Evolutionary conservation across 2,329 filamentous ascomycete genomes (phyloP).

Genomic region (Aspergillus pseudonomiae): DNA sequence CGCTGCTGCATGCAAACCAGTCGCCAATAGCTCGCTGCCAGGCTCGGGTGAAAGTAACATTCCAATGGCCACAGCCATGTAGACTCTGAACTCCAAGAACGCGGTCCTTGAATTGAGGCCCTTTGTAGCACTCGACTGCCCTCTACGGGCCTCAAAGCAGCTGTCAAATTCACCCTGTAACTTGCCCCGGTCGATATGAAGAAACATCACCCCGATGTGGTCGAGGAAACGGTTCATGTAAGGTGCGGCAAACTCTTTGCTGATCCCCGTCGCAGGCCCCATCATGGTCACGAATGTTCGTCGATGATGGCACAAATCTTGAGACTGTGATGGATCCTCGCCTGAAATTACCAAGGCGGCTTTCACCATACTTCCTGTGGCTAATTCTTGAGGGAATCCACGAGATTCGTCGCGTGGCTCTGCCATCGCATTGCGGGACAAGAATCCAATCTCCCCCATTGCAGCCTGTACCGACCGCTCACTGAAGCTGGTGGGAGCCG

Average conservation of each 20-base stretch:
- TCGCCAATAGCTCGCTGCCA: neutral
- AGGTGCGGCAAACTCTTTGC: neutral
- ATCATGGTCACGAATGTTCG: neutral
- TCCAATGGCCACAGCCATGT: neutral
- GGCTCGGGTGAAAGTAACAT: neutral
- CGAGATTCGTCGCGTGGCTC: slow-evolving; percentile 28
- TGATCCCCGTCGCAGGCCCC: neutral
- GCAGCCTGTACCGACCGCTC: neutral
- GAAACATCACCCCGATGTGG: neutral
- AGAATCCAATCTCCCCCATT: slow-evolving; percentile 24
- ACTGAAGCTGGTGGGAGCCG: neutral
- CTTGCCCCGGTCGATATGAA: neutral
- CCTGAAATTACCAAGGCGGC: slow-evolving; percentile 6
- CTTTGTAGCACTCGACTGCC: neutral
- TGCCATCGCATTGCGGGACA: slow-evolving; percentile 37
- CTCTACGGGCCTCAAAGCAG: neutral
- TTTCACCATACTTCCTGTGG: slow-evolving; percentile 23
- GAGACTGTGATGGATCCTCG: neutral
- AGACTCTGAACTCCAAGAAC: neutral
- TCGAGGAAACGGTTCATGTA: neutral
- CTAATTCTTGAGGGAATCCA: slow-evolving; percentile 25
- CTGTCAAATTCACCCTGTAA: neutral
- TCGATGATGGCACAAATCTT: neutral
- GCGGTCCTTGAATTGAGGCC: neutral
- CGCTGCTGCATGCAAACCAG: neutral